phyloP scores from a whole-genome alignment of 805 yeast species.

The Brettanomyces bruxellensis region DNA sequence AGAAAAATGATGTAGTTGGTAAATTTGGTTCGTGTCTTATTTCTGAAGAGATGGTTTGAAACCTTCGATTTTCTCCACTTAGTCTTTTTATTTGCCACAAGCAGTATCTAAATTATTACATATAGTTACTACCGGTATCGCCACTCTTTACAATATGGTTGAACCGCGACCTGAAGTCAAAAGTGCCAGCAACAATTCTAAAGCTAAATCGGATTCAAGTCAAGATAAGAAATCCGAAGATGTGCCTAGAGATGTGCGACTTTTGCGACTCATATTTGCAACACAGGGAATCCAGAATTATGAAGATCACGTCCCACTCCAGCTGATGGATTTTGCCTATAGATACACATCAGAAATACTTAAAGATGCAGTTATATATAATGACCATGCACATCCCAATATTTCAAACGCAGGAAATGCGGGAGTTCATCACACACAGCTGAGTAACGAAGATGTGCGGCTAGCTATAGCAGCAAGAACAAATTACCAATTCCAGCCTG shows the following conservation, averaged over 20 bases:
- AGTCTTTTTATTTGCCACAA: too few relatives aligned
- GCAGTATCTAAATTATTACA: too few relatives aligned
- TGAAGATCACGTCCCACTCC: slow-evolving; percentile 93
- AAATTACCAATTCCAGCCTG: slow-evolving; percentile 93
- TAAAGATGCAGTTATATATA: slow-evolving; percentile 82
- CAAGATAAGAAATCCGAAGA: slow-evolving; percentile 13
- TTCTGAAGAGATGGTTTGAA: too few relatives aligned
- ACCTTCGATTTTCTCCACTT: too few relatives aligned
- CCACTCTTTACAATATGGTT: too few relatives aligned
- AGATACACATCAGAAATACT: slow-evolving; percentile 78
- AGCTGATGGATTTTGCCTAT: slow-evolving; percentile 94
- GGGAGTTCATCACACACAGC: slow-evolving; percentile 31
- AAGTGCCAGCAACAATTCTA: background rate
- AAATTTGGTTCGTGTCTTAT: too few relatives aligned
- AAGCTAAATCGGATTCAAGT: background rate
- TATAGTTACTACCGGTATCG: too few relatives aligned
- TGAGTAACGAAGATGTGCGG: slow-evolving; percentile 84
- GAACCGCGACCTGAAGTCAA: too few relatives aligned
- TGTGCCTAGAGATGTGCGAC: slow-evolving; percentile 83
- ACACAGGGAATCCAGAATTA: slow-evolving; percentile 87
- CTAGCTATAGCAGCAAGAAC: slow-evolving; percentile 90
- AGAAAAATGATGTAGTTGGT: too few relatives aligned
- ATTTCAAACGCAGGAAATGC: slow-evolving; percentile 30
- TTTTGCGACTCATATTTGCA: slow-evolving; percentile 83
- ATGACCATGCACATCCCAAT: slow-evolving; percentile 60